Conservation (phyloP, 768 basidiomycete species). For the Lentinula boryana region DNA sequence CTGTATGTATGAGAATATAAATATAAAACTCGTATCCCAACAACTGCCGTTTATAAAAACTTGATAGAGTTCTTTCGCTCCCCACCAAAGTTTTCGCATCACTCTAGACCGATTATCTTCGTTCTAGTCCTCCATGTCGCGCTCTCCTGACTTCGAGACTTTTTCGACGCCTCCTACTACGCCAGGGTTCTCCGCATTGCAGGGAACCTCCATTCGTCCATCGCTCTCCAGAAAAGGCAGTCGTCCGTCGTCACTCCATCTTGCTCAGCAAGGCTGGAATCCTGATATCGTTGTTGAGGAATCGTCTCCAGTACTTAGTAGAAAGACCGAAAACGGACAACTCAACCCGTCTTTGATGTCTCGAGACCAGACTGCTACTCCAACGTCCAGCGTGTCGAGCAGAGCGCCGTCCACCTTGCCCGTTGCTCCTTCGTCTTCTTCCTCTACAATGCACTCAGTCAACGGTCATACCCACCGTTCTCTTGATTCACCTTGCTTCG, state of each 20-base stretch:
- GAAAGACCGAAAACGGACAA: slow-evolving; percentile 14
- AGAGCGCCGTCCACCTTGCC: not conserved
- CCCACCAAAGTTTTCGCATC: not conserved
- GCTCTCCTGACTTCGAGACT: slow-evolving; percentile 28
- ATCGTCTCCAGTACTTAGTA: slow-evolving; percentile 23
- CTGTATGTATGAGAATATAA: not conserved
- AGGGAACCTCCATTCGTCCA: slow-evolving; percentile 20
- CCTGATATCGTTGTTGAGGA: slow-evolving; percentile 38
- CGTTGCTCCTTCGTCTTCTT: not conserved
- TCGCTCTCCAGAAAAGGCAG: slow-evolving; percentile 37
- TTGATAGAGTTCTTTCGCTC: not conserved
- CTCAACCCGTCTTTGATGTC: slow-evolving; percentile 5
- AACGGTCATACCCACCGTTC: slow-evolving; percentile 23
- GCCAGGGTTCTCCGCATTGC: slow-evolving; percentile 18
- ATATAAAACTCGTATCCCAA: not conserved
- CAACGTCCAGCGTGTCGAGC: not conserved
- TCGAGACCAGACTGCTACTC: slow-evolving; percentile 1
- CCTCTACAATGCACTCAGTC: slow-evolving; percentile 10
- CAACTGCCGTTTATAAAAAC: not conserved
- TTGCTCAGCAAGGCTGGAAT: slow-evolving; percentile 36
- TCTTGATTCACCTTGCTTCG: slow-evolving; percentile 79
- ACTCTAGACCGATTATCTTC: not conserved
- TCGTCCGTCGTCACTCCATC: slow-evolving; percentile 39
- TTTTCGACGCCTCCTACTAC: slow-evolving; percentile 40
- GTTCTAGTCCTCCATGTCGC: slow-evolving; percentile 1